Evolutionary conservation across 305 asterid species (phyloP).

Genomic region (Fraxinus albicans): DNA sequence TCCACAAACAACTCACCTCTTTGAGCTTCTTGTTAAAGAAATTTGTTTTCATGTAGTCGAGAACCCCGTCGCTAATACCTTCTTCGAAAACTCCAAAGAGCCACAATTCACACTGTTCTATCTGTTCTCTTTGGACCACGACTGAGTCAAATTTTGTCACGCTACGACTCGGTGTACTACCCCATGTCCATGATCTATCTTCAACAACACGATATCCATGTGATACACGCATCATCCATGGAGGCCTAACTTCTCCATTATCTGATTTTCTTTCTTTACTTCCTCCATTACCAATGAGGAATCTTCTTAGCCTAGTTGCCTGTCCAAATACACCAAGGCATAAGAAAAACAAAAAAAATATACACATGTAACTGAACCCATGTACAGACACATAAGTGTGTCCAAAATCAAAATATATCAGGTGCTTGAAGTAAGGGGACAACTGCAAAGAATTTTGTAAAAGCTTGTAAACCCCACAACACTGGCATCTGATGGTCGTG

Average conservation of each 20-base stretch:
- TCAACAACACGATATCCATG: conserved; percentile 50
- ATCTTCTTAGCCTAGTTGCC: conserved; percentile 34
- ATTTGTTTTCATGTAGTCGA: conserved; percentile 48
- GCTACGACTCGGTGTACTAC: neutral
- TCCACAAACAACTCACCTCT: conserved; percentile 30
- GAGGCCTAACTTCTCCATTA: conserved; percentile 23
- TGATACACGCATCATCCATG: conserved; percentile 57
- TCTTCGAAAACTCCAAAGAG: conserved; percentile 58
- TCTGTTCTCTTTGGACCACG: conserved; percentile 51
- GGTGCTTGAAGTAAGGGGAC: neutral
- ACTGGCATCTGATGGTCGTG: neutral
- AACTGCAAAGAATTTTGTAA: neutral
- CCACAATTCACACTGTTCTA: conserved; percentile 49
- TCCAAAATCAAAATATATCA: neutral
- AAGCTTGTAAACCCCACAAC: neutral
- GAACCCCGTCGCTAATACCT: conserved; percentile 36
- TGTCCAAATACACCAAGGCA: conserved; percentile 13
- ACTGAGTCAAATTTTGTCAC: conserved; percentile 31
- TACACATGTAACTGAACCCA: neutral
- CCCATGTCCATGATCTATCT: conserved; percentile 16
- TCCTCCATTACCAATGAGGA: conserved; percentile 30
- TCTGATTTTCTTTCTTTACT: conserved; percentile 16
- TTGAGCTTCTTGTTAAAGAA: conserved; percentile 45
- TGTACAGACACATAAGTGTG: neutral
- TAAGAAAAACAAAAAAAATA: neutral